Conservation (phyloP, 2,329 filamentous ascomycete genomes). For the Thielaviopsis musarum region DNA sequence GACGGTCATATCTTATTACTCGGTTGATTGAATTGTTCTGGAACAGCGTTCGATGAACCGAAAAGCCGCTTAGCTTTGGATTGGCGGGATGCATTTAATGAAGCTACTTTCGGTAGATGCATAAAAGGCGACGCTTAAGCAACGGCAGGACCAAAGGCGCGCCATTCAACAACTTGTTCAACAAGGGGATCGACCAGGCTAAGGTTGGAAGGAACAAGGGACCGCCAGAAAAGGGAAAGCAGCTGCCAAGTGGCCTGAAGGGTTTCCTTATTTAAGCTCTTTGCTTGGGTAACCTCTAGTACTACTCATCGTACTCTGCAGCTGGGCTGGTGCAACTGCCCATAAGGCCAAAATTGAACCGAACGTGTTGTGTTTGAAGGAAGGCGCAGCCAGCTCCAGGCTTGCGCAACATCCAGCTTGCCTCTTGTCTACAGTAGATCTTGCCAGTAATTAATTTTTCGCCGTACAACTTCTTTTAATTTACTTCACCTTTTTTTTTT, state of each 20-base stretch:
- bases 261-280: too few relatives aligned
- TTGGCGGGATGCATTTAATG: not conserved
- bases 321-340: not conserved
- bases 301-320: too few relatives aligned
- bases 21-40: too few relatives aligned
- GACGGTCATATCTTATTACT: too few relatives aligned
- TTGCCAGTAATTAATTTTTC: constrained; percentile 7
- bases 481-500: constrained; percentile 13
- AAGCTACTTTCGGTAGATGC: not conserved
- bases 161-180: too few relatives aligned
- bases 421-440: not conserved
- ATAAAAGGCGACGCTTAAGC: not conserved
- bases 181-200: not conserved
- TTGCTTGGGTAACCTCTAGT: too few relatives aligned
- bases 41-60: too few relatives aligned
- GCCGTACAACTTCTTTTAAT: constrained; percentile 10
- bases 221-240: not conserved
- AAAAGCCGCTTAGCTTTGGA: not conserved
- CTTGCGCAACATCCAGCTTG: not conserved
- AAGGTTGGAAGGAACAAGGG: not conserved
- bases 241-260: constrained; percentile 11
- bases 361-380: not conserved
- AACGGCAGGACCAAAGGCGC: too few relatives aligned
- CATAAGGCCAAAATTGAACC: not conserved
- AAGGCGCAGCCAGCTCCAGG: not conserved